Evolutionary conservation across 305 asterid genomes (phyloP), one percentile per base, ranked within the genome.

Genomic region (Nicotiana rustica): DNA sequence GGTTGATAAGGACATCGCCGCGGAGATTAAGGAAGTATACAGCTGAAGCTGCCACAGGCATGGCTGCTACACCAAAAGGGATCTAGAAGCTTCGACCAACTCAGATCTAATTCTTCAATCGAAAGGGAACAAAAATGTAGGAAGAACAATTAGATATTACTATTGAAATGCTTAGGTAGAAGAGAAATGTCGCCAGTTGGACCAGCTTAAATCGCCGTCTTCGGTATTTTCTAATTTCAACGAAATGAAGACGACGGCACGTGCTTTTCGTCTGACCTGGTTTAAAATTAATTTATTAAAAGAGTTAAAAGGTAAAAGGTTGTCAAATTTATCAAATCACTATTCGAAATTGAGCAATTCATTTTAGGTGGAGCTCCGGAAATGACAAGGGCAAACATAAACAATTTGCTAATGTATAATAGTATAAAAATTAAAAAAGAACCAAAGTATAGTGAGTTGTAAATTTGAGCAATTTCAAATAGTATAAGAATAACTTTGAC

Each of bases 21-120:
- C 99, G 97, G 84, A 96, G 98, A 88, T 96, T 96, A 56, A 96
- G 91, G 87, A 96, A 96, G 87, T 96, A 96, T 57, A 96, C 88
- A 82, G 99, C 98, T 62, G 99, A 96, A 87, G 99, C 99, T 86
- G 98, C 98, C 87, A 96, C 94, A 61, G 99, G 99, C 99, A 96
- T 96, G 83, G 84, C 91, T 91, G 79, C 83, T 82, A 86, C 80
- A 82, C 78, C 55, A 49, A 70, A 71, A 71, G 14, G 79, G 79
- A 71, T 71, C 78, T 47, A 44, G 35, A 12, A 21, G 17, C 61
- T 44, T 71, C 61, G 60, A 70, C 25, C 79, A 44, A 73, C 8
- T 49, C 79, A 25, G 79, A 75, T 75, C 9, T 52, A 75, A 49
- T 12, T 71, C 0, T 44, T 21, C 38, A 13, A 70, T 70, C 5